Base-by-base conservation (phyloP, 805 yeast genomes). In the Metschnikowia matae region DNA sequence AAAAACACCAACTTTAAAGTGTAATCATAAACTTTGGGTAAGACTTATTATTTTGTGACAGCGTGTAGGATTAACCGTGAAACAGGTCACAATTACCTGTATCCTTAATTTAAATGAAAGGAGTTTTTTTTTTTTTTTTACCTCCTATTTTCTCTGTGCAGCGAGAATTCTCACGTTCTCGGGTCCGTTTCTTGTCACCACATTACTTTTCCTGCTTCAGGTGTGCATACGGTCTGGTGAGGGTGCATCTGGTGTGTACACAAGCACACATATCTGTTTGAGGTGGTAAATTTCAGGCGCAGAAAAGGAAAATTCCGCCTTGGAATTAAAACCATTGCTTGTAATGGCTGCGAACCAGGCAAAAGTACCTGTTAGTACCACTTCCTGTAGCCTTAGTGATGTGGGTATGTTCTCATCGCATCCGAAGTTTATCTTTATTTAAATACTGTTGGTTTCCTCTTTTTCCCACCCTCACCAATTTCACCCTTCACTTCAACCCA, bases 301-400 rank as follows among this genome's bases (percentile, higher is more conserved):
- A 44, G 32, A 36, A 35, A 35, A 23, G 34, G 40, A 17, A 34
- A 44, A 35, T 44, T 36, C 46, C 46, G 46, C 46, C 46, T 35
- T 35, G 46, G 46, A 35, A 35, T 35, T 35, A 23, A 39, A 44
- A 44, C 46, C 46, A 34, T 44, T 44, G 48, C 48, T 36, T 36
- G 41, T 23, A 37, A 21, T 40, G 56, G 54, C 53, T 53, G 56
- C 55, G 48, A 41, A 42, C 51, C 53, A 51, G 54, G 51, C 50
- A 48, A 46, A 46, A 26, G 20, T 31, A 21, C 33, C 47, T 45
- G 37, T 34, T 47, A 31, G 43, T 46, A 48, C 47, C 18, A 38
- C 45, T 20, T 20, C 48, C 48, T 51, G 54, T 46, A 42, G 53
- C 32, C 51, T 26, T 40, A 37, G 49, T 44, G 41, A 36, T 42